Evolutionary conservation across 2,329 filamentous ascomycete species (phyloP), one percentile per base, ranked within the genome.

Genomic region (Aspergillus novofumigatus): DNA sequence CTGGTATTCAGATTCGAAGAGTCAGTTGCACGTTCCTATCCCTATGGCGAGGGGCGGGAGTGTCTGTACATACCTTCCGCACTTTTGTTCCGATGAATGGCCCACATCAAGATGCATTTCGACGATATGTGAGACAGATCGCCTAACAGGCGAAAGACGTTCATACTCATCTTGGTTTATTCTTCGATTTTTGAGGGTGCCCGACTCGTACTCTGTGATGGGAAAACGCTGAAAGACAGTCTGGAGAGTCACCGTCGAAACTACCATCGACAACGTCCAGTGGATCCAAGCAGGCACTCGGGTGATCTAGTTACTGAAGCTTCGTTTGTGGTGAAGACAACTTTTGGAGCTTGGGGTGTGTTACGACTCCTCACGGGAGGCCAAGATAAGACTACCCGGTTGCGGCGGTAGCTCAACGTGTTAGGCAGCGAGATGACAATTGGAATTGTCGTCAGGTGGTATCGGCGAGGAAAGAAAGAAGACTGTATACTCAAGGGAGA

Each of bases 81-180:
- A 72, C 89, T 94, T 70, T 84, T 84, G 71, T 97, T 96, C 64
- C 85, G 84, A 76, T 96, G 91, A 68, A 97, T 96, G 55, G 92
- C 87, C 78, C 87, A 90, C 77, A 97, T 91, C 66, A 97, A 83
- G 70, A 97, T 94, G 73, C 87, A 86, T 82, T 96, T 97, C 56
- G 92, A 94, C 51, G 86, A 80, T 49, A 91, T 85, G 72, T 97
- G 93, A 68, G 89, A 91, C 67, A 93, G 75, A 73, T 97, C 93
- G 71, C 85, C 93, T 67, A 91, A 74, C 68, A 95, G 83, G 68
- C 91, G 90, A 76, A 96, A 87, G 58, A 82, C 65, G 57, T 75
- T 77, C 59, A 60, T 17, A 29, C 51, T 54, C 51, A 69, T 62
- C 52, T 45, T 20, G 45, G 20, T 11, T 35, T 23, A 38, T 38